Percentiles rank a stretch among this genome's conserved stretches.
These are phyloP conservation scores for Cystobasidium pallidum DNA, from an alignment of 1,284 basidiomycete species.

Conservation along the genomic window DNA sequence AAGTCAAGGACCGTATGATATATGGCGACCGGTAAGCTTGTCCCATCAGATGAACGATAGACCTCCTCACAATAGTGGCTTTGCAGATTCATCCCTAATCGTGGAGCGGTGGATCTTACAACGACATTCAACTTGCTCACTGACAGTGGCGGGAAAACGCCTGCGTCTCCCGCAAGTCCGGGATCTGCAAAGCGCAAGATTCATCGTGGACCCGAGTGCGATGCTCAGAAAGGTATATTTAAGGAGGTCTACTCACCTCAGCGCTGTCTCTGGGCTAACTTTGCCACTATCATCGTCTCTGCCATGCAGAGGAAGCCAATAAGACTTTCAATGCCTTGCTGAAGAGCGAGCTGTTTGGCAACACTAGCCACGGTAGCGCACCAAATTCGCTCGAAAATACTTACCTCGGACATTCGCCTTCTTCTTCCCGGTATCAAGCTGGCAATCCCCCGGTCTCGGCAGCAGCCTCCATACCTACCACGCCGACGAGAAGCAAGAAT, in stretches of 20 bases:
- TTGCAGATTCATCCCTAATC: slow-evolving; percentile 62
- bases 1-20: slow-evolving; percentile 44
- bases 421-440: slow-evolving; percentile 53
- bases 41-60: not conserved
- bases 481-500: slow-evolving; percentile 59
- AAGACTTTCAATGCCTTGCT: slow-evolving; percentile 62
- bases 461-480: slow-evolving; percentile 47
- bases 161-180: slow-evolving; percentile 48
- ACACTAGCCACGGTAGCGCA: slow-evolving; percentile 49
- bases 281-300: not conserved
- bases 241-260: not conserved
- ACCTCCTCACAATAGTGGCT: slow-evolving; percentile 12
- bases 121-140: slow-evolving; percentile 61
- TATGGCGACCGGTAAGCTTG: slow-evolving; percentile 47
- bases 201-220: slow-evolving; percentile 56
- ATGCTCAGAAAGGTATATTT: slow-evolving; percentile 57
- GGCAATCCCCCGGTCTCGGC: slow-evolving; percentile 42
- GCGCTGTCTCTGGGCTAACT: not conserved
- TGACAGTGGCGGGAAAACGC: slow-evolving; percentile 51
- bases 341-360: slow-evolving; percentile 61
- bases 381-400: slow-evolving; percentile 53
- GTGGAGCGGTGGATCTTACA: slow-evolving; percentile 61
- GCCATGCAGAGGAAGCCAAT: slow-evolving; percentile 60
- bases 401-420: slow-evolving; percentile 51
- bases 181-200: slow-evolving; percentile 55